These are phyloP conservation scores for Polychytrium aggregatum DNA, from an alignment of 192 early-diverging fungal species.

Conservation along the genomic window DNA sequence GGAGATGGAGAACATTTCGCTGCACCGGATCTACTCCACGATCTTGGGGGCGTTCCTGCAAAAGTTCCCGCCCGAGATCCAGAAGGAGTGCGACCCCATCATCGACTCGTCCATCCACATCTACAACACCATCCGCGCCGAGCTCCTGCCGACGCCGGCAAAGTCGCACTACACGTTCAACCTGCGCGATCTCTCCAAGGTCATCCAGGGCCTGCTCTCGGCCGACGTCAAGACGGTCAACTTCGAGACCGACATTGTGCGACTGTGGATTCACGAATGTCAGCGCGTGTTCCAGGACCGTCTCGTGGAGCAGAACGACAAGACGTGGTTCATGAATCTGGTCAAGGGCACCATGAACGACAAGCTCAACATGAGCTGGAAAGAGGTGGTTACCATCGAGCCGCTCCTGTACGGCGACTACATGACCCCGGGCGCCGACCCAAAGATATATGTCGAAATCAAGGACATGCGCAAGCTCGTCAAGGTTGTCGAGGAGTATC, in stretches of 20 bases:
- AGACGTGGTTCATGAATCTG: constrained; percentile 41
- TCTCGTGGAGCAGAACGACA: constrained; percentile 45
- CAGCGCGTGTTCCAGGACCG: constrained; percentile 50
- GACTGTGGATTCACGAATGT: constrained; percentile 51
- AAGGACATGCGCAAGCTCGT: constrained; percentile 44
- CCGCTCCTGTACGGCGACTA: constrained; percentile 48
- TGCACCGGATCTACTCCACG: constrained; percentile 41
- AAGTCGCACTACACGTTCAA: constrained; percentile 60
- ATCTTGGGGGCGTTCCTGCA: constrained; percentile 40
- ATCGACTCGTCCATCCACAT: constrained; percentile 40
- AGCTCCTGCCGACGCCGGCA: constrained; percentile 46
- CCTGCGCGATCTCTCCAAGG: constrained; percentile 48
- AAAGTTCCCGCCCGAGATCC: constrained; percentile 40
- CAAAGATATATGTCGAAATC: constrained; percentile 44
- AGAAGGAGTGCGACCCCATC: constrained; percentile 26
- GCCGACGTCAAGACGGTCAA: constrained; percentile 36
- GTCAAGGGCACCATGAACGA: constrained; percentile 31
- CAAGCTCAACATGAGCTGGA: constrained; percentile 30
- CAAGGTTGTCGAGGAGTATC: constrained; percentile 45
- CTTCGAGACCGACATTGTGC: constrained; percentile 36
- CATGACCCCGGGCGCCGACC: constrained; percentile 42
- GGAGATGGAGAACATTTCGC: constrained; percentile 43
- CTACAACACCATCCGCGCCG: constrained; percentile 44
- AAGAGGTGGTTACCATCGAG: constrained; percentile 39
- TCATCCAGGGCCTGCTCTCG: constrained; percentile 41